Percentiles rank a stretch among this genome's conserved stretches.
Evolutionary conservation across 768 basidiomycete species (phyloP).

Genomic region (Pleurotus tuoliensis): DNA sequence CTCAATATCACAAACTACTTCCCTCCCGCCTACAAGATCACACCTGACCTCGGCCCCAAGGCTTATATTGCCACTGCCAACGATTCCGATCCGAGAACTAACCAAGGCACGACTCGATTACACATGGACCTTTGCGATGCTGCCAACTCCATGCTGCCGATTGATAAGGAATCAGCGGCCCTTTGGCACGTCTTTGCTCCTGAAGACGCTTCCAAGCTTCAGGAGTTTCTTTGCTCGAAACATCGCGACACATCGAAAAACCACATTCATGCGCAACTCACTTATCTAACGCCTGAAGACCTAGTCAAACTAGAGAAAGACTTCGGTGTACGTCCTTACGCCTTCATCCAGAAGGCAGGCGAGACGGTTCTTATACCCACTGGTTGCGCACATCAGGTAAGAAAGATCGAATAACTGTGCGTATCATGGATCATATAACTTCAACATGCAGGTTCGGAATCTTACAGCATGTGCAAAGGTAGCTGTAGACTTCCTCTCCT

Average conservation of each 20-base stretch:
- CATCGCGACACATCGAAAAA: background rate
- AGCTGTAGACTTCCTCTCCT: background rate
- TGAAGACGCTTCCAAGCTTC: background rate
- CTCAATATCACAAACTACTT: background rate
- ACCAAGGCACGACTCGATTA: background rate
- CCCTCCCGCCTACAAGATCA: background rate
- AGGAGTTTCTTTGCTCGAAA: background rate
- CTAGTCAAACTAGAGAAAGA: background rate
- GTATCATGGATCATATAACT: no score
- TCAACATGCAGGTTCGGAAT: background rate
- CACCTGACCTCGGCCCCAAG: constrained; percentile 2
- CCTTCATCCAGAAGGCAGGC: background rate
- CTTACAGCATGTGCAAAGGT: background rate
- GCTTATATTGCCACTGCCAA: constrained; percentile 2
- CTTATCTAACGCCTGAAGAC: background rate
- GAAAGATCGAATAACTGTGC: background rate
- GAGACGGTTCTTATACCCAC: background rate
- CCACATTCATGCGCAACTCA: background rate
- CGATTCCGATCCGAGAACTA: background rate
- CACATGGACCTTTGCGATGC: constrained; percentile 4
- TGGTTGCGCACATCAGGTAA: background rate
- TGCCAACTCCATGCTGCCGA: background rate
- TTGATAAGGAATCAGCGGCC: background rate
- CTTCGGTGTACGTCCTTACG: background rate
- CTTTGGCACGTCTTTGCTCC: constrained; percentile 2